These are phyloP conservation scores for Carpinus viminea DNA, from an alignment of 306 rosid genomes.

Conservation along the genomic window DNA sequence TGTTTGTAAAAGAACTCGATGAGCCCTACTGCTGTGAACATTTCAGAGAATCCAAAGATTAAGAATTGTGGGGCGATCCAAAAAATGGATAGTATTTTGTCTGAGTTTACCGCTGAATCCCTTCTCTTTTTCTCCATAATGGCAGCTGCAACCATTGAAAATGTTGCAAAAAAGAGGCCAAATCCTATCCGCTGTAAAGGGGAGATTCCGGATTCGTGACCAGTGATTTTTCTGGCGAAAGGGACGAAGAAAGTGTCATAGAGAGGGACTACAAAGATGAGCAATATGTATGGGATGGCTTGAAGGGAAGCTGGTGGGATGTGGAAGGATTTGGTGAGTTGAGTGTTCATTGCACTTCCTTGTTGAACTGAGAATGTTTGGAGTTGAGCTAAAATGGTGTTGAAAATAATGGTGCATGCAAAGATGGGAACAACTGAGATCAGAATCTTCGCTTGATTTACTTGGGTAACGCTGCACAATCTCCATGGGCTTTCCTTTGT, in stretches of 20 bases:
- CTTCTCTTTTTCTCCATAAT: slow-evolving; percentile 76
- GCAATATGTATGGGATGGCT: slow-evolving; percentile 84
- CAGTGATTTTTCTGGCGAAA: slow-evolving; percentile 67
- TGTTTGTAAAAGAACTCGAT: slow-evolving; percentile 91
- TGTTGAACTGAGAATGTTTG: slow-evolving; percentile 98
- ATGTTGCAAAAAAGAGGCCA: slow-evolving; percentile 81
- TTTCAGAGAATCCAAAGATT: slow-evolving; percentile 89
- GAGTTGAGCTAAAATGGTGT: slow-evolving; percentile 94
- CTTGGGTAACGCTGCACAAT: slow-evolving; percentile 69
- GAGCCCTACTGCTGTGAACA: slow-evolving; percentile 88
- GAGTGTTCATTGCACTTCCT: slow-evolving; percentile 82
- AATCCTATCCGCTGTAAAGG: slow-evolving; percentile 77
- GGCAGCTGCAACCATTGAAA: slow-evolving; percentile 94
- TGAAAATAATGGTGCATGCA: slow-evolving; percentile 95
- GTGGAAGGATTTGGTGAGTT: slow-evolving; percentile 55
- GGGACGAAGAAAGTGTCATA: slow-evolving; percentile 86
- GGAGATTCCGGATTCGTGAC: slow-evolving; percentile 81
- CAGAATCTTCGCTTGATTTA: slow-evolving; percentile 73
- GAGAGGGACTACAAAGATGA: slow-evolving; percentile 73
- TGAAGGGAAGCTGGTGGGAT: slow-evolving; percentile 97
- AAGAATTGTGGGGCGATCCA: slow-evolving; percentile 97
- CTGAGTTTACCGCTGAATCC: slow-evolving; percentile 47
- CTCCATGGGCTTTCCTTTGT: slow-evolving; percentile 79
- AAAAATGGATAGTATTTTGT: slow-evolving; percentile 65
- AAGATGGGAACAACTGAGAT: slow-evolving; percentile 82